Evolutionary conservation across 805 yeast genomes (phyloP), one percentile per base, ranked within the genome.

Genomic region (Saccharomycopsis sp.): DNA sequence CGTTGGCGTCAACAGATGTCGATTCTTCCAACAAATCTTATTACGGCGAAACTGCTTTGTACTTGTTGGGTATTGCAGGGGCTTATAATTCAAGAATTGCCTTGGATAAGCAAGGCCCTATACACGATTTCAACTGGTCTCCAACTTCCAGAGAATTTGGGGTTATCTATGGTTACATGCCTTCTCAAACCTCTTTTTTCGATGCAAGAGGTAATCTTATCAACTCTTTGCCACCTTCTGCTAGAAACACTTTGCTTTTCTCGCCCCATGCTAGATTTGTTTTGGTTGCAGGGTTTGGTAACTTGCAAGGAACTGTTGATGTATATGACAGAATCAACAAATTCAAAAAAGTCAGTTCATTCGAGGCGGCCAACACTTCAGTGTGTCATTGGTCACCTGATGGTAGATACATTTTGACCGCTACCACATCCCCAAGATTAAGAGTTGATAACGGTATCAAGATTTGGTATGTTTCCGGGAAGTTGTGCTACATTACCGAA

Each of bases 381-480:
- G 94, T 81, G 34, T 89, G 96, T 60, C 85, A 84, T 59, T 92
- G 98, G 98, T 79, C 94, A 2, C 99, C 99, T 7, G 94, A 92
- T 62, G 97, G 98, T 29, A 77, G 92, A 55, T 87, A 71, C 56
- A 77, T 92, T 43, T 65, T 92, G 60, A 89, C 97, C 12, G 97
- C 98, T 15, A 94, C 97, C 4, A 92, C 97, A 0, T 77, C 96
- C 16, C 99, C 99, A 49, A 74, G 99, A 53, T 73, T 92, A 53
- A 77, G 98, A 56, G 99, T 92, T 31, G 99, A 94, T 63, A 92
- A 92, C 59, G 89, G 96, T 46, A 78, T 81, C 52, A 84, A 85
- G 61, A 69, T 92, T 53, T 92, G 97, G 96, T 94, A 92, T 60
- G 86, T 78, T 41, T 68, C 77, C 46, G 98, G 98, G 36, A 73